phyloP scores from a whole-genome alignment of 2,329 filamentous ascomycete genomes.

The Penicillium digitatum region DNA sequence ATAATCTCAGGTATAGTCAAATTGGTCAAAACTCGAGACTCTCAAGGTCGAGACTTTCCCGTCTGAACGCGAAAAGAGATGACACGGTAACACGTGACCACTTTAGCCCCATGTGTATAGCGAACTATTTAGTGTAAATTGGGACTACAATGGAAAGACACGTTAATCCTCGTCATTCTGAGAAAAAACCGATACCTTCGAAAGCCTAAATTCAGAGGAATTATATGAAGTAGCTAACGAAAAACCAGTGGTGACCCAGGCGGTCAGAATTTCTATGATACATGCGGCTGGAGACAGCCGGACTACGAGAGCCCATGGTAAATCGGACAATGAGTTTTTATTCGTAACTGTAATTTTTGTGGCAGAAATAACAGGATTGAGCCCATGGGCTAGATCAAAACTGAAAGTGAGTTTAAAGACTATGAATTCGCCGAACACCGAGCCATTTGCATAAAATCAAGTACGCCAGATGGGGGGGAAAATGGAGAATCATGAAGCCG shows the following conservation, averaged over 20 bases:
- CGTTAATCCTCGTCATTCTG: not conserved
- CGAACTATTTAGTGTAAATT: not conserved
- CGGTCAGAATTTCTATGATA: not conserved
- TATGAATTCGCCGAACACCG: constrained; percentile 30
- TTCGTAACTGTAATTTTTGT: not conserved
- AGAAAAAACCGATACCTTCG: too few relatives aligned
- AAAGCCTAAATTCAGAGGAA: too few relatives aligned
- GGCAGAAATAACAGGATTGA: not conserved
- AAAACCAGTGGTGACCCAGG: not conserved
- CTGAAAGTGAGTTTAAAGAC: not conserved
- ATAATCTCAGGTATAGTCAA: not conserved
- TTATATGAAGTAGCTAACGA: not conserved
- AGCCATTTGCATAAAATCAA: constrained; percentile 22
- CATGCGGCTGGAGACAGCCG: not conserved
- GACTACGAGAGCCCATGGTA: not conserved
- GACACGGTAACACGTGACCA: constrained; percentile 5
- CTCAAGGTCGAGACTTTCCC: not conserved
- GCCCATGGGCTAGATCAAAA: not conserved
- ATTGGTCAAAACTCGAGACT: not conserved
- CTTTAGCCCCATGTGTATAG: not conserved
- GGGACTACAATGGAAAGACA: not conserved
- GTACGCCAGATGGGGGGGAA: constrained; percentile 1
- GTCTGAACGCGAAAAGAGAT: constrained; percentile 1
- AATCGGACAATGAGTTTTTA: not conserved
- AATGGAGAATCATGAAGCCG: not conserved